These are phyloP conservation scores for Lipomyces starkeyi DNA, from an alignment of 805 yeast species.

Conservation along the genomic window DNA sequence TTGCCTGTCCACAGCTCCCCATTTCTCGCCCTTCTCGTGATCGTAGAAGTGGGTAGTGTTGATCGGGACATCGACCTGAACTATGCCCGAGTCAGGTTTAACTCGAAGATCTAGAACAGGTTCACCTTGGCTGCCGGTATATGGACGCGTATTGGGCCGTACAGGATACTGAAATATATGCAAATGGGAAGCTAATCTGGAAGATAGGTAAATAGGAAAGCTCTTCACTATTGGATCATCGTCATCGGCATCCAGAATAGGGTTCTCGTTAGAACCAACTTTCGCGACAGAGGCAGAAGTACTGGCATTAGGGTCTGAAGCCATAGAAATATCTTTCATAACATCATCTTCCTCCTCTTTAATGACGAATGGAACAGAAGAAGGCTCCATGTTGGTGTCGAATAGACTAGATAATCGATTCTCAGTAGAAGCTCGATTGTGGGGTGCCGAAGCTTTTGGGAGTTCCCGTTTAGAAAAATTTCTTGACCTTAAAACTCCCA, in stretches of 20 bases:
- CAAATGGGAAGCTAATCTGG: constrained; percentile 44
- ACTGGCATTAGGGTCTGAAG: neutral
- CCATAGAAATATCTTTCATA: constrained; percentile 1
- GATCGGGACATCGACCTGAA: constrained; percentile 80
- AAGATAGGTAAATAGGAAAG: constrained; percentile 60
- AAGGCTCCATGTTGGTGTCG: constrained; percentile 7
- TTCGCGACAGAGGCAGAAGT: neutral
- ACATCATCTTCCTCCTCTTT: constrained; percentile 18
- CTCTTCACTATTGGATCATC: constrained; percentile 68
- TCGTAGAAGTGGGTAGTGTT: constrained; percentile 74
- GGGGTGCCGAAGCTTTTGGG: neutral
- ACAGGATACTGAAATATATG: constrained; percentile 68
- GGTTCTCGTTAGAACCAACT: neutral
- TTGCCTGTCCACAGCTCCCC: constrained; percentile 68
- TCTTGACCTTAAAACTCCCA: neutral
- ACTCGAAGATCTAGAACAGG: constrained; percentile 55
- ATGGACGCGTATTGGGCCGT: constrained; percentile 54
- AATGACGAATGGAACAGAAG: constrained; percentile 15
- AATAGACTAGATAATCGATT: constrained; percentile 10
- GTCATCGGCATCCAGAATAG: constrained; percentile 32
- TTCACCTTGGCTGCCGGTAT: constrained; percentile 48
- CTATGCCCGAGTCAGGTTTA: constrained; percentile 64
- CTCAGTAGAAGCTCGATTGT: neutral
- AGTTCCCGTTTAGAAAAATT: neutral
- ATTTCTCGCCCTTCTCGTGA: constrained; percentile 62